Conservation (phyloP, 73 alveolate genomes). For the Symbiodinium natans region DNA sequence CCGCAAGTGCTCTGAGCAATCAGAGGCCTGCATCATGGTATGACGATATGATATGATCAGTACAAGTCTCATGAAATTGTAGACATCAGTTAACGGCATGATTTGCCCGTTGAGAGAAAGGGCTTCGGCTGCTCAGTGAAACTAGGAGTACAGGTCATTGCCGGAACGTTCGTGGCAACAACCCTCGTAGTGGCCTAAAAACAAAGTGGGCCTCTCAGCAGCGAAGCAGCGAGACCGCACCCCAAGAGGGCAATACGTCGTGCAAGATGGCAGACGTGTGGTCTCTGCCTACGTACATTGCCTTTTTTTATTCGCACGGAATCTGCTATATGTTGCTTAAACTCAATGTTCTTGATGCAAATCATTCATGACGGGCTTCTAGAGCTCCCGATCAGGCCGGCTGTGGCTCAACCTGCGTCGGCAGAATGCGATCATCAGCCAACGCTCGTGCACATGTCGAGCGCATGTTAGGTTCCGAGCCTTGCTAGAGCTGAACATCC, state of each 20-base stretch:
- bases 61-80: too few relatives aligned
- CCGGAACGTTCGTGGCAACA: neutral
- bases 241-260: neutral
- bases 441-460: too few relatives aligned
- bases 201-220: neutral
- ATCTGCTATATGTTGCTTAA: too few relatives aligned
- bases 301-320: too few relatives aligned
- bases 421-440: too few relatives aligned
- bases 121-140: neutral
- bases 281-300: neutral
- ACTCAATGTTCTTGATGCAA: too few relatives aligned
- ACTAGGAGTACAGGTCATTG: neutral
- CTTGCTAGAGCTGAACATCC: slow-evolving; percentile 38
- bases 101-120: too few relatives aligned
- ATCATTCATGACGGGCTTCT: too few relatives aligned
- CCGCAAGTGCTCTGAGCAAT: neutral
- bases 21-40: too few relatives aligned
- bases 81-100: too few relatives aligned
- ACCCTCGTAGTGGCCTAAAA: neutral
- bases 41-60: too few relatives aligned
- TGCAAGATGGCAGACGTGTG: neutral
- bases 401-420: neutral
- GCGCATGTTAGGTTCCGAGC: too few relatives aligned
- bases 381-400: neutral
- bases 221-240: neutral